Percentiles rank a stretch among this genome's conserved stretches.
Conservation (phyloP, 805 yeast species). For the Teunomyces tritomae region DNA sequence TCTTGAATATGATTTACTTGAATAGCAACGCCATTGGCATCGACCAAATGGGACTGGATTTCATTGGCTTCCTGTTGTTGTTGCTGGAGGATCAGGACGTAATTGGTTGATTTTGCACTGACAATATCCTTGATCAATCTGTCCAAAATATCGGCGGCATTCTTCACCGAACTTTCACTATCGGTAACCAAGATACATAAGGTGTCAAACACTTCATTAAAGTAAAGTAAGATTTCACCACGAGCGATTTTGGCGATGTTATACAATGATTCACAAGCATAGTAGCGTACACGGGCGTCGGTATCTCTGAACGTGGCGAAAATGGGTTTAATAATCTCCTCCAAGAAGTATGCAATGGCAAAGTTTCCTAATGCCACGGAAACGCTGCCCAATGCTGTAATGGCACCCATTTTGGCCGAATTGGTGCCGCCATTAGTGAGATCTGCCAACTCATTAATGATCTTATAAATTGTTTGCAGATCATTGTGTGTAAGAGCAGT, state of each 20-base stretch:
- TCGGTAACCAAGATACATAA: slow-evolving; percentile 88
- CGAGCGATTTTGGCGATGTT: slow-evolving; percentile 96
- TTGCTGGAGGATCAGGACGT: slow-evolving; percentile 67
- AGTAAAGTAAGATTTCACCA: slow-evolving; percentile 87
- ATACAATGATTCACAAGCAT: slow-evolving; percentile 93
- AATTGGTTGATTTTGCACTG: slow-evolving; percentile 88
- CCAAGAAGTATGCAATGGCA: slow-evolving; percentile 80
- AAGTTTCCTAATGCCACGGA: slow-evolving; percentile 87
- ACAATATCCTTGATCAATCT: slow-evolving; percentile 90
- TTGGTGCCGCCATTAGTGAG: slow-evolving; percentile 68
- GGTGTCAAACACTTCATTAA: slow-evolving; percentile 93
- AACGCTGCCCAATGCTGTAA: slow-evolving; percentile 93
- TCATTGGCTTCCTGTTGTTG: slow-evolving; percentile 30
- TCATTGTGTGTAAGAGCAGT: slow-evolving; percentile 62
- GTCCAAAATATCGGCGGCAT: slow-evolving; percentile 92
- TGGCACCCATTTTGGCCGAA: slow-evolving; percentile 86
- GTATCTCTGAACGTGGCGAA: slow-evolving; percentile 95
- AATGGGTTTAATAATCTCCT: slow-evolving; percentile 87
- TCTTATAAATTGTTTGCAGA: slow-evolving; percentile 53
- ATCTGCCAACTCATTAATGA: slow-evolving; percentile 77
- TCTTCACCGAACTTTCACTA: slow-evolving; percentile 85
- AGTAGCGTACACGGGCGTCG: slow-evolving; percentile 94
- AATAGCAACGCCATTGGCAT: slow-evolving; percentile 55
- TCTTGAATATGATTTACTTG: slow-evolving; percentile 61
- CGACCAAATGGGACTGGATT: slow-evolving; percentile 43